Percentiles rank a stretch among this genome's conserved stretches.
phyloP scores from a whole-genome alignment of 805 yeast genomes.

The Metschnikowia gruessii region DNA sequence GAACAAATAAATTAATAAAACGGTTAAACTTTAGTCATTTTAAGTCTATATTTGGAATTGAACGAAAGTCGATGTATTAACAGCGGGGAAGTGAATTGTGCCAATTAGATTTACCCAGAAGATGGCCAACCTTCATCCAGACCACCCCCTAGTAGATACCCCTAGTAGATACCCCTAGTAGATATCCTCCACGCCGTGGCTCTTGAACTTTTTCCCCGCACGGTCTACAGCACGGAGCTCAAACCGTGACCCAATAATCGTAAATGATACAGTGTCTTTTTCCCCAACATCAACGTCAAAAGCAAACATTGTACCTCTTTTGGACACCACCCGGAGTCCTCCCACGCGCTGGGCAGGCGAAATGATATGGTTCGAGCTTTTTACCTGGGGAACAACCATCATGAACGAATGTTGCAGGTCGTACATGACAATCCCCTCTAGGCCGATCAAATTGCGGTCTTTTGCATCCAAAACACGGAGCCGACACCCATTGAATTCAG shows the following conservation, averaged over 20 bases:
- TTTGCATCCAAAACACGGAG: conserved; percentile 56
- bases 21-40: no score
- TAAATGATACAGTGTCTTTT: conserved; percentile 47
- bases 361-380: conserved; percentile 29
- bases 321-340: conserved; percentile 64
- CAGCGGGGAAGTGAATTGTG: no score
- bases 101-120: no score
- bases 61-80: no score
- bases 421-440: conserved; percentile 76
- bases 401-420: conserved; percentile 75
- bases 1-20: no score
- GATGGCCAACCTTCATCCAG: no score
- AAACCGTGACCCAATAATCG: conserved; percentile 76
- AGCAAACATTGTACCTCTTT: conserved; percentile 62
- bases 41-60: no score
- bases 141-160: no score
- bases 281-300: conserved; percentile 43
- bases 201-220: conserved; percentile 80
- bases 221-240: conserved; percentile 75
- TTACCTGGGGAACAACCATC: conserved; percentile 47
- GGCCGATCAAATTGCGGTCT: conserved; percentile 57
- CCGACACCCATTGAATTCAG: conserved; percentile 79
- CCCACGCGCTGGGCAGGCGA: conserved; percentile 45
- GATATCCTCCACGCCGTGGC: conserved; percentile 64
- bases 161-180: conserved; percentile 24